Evolutionary conservation across 2,329 filamentous ascomycete genomes (phyloP), one percentile per base, ranked within the genome.

Genomic region (Calycina herbarum): DNA sequence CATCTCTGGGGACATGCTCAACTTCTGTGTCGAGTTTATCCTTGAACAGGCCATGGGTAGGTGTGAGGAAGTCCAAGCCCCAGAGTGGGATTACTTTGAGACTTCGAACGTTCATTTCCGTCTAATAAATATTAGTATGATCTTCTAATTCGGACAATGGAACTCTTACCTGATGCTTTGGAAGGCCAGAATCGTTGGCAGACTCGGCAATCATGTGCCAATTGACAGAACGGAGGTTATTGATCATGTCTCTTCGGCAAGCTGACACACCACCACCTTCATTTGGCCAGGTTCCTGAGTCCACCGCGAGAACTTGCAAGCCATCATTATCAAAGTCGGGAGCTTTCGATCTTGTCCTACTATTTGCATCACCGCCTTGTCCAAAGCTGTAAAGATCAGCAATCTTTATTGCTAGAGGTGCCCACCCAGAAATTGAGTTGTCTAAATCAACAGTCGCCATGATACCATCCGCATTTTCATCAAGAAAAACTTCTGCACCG

Each of bases 11-110:
- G 83, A 73, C 77, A 82, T 81, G 65, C 61, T 83, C 79, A 15
- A 83, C 80, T 68, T 83, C 79, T 0, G 79, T 77, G 60, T 82
- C 79, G 5, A 82, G 73, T 57, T 79, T 78, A 66, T 82, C 82
- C 48, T 79, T 76, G 69, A 82, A 79, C 2, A 82, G 71, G 51
- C 80, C 80, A 68, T 82, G 80, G 17, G 78, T 80, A 2, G 80
- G 79, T 1, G 78, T 81, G 33, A 81, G 76, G 66, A 80, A 79
- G 64, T 82, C 80, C 61, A 82, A 70, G 24, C 80, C 80, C 80
- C 80, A 82, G 5, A 82, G 75, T 6, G 80, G 80, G 62, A 82
- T 76, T 8, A 82, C 74, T 66, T 81, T 82, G 61, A 82, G 69
- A 1, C 80, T 82, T 64, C 81, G 78, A 24, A 82, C 75, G 64